A percentile compares a stretch with the other conserved stretches of the same genome.
These are phyloP conservation scores for Dothistroma pini DNA, from an alignment of 2,329 filamentous ascomycete genomes.

Conservation along the genomic window DNA sequence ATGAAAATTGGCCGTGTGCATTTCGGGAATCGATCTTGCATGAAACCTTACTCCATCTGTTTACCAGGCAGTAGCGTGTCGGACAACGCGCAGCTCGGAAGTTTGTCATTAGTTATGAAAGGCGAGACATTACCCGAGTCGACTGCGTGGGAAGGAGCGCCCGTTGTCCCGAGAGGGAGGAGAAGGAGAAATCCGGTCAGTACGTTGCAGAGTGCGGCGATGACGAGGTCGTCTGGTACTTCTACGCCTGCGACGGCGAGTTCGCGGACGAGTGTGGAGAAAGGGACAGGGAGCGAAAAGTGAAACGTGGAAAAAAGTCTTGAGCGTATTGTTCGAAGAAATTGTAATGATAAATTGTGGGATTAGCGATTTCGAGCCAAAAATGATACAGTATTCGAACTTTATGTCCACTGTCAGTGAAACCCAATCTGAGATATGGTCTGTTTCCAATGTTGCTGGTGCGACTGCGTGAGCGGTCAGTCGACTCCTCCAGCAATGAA, in stretches of 20 bases:
- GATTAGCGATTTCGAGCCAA: not conserved
- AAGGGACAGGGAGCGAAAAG: not conserved
- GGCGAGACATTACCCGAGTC: conserved; percentile 20
- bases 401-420: too few relatives aligned
- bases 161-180: conserved; percentile 16
- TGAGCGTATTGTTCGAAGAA: not conserved
- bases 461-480: too few relatives aligned
- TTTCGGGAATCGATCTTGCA: conserved; percentile 17
- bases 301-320: not conserved
- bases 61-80: conserved; percentile 20
- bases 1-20: conserved; percentile 26
- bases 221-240: not conserved
- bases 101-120: conserved; percentile 25
- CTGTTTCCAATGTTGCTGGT: too few relatives aligned
- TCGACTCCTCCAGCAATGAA: too few relatives aligned
- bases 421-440: too few relatives aligned
- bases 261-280: not conserved
- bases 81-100: conserved; percentile 22
- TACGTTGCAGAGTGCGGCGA: not conserved
- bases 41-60: conserved; percentile 25
- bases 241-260: not conserved
- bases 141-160: conserved; percentile 24
- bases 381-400: not conserved
- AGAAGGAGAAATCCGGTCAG: not conserved
- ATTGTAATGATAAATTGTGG: not conserved